phyloP scores from a whole-genome alignment of 2,329 filamentous ascomycete species.

The Didymella keratinophila region DNA sequence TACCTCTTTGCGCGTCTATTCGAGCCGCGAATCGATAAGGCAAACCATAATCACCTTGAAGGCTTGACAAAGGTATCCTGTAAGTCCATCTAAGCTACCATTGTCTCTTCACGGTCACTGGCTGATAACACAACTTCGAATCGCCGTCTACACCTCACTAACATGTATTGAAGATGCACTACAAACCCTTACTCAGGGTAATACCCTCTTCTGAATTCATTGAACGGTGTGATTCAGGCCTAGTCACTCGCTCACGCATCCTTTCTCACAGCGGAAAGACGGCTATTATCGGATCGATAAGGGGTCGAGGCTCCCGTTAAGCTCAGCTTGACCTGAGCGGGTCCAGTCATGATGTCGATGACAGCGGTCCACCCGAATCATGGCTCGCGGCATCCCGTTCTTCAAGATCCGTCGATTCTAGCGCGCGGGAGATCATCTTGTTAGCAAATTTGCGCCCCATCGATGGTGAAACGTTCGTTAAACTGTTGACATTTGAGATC shows the following conservation, averaged over 20 bases:
- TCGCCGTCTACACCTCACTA: neutral
- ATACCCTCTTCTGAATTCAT: neutral
- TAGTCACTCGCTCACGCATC: neutral
- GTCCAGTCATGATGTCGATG: neutral
- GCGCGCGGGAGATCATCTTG: neutral
- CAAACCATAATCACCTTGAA: neutral
- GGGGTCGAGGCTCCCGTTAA: neutral
- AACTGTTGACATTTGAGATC: neutral
- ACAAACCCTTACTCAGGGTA: neutral
- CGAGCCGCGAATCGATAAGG: neutral
- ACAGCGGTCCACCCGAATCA: neutral
- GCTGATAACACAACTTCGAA: neutral
- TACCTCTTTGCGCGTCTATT: neutral
- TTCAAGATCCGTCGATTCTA: neutral
- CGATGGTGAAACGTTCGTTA: neutral
- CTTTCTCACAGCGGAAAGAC: neutral
- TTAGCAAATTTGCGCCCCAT: neutral
- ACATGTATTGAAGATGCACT: neutral
- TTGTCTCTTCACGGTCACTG: neutral
- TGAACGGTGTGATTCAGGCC: neutral
- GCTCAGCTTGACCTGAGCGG: neutral
- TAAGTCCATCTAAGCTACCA: neutral
- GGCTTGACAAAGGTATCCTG: neutral
- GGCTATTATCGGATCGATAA: neutral
- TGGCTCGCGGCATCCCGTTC: neutral